Base-by-base conservation (phyloP, 345 rosid species). In the Bruguiera sexangula region DNA sequence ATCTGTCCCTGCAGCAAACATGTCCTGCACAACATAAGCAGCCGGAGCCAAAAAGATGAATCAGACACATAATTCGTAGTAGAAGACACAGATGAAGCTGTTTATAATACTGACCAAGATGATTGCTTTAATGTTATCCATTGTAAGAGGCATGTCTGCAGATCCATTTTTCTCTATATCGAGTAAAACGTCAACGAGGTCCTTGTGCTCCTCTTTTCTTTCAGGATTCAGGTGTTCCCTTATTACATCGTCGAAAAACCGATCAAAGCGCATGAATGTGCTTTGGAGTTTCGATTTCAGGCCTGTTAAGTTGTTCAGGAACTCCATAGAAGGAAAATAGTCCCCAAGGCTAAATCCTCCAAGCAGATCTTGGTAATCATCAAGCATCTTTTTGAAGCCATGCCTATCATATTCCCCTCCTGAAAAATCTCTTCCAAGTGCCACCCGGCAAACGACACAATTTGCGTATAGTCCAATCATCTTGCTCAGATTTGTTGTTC, bases 311-410 rank as follows among this genome's bases (percentile, higher is more conserved):
- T 68, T 68, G 21, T 74, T 68, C 26, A 74, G 48, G 31, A 74
- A 74, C 56, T 74, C 77, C 68, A 68, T 36, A 19, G 77, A 74
- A 69, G 78, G 73, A 29, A 69, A 75, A 15, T 48, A 75, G 19
- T 75, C 78, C 21, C 73, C 78, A 37, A 75, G 73, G 37, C 65
- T 75, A 30, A 75, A 75, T 34, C 73, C 78, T 57, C 78, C 78
- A 32, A 75, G 78, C 54, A 75, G 24, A 0, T 11, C 69, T 43
- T 75, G 78, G 18, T 34, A 75, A 63, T 86, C 85, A 24, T 78
- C 77, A 0, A 87, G 86, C 86, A 85, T 77, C 72, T 73, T 76
- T 21, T 85, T 78, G 64, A 85, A 85, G 26, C 84, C 86, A 54
- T 70, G 75, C 34, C 64, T 26, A 58, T 76, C 85, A 26, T 69